phyloP scores from a whole-genome alignment of 2,329 filamentous ascomycete genomes.

The Diaporthe aspalathi region DNA sequence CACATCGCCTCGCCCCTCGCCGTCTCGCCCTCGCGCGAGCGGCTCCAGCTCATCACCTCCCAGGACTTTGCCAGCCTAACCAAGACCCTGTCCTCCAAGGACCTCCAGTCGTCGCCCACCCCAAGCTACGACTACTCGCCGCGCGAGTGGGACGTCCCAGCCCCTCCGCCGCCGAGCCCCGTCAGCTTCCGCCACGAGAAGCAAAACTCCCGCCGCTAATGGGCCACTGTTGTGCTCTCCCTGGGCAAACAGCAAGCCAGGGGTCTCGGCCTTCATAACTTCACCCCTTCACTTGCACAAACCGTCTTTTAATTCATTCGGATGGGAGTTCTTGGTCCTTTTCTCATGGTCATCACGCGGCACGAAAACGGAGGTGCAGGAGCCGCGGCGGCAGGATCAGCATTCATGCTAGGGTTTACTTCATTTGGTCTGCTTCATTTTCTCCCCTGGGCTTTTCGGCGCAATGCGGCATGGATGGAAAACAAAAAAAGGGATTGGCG shows the following conservation, averaged over 20 bases:
- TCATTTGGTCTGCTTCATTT: constrained; percentile 34
- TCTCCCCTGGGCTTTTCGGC: constrained; percentile 41
- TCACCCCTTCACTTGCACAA: not conserved
- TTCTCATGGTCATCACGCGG: constrained; percentile 21
- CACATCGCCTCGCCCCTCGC: constrained; percentile 58
- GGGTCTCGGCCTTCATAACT: not conserved
- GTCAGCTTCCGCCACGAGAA: constrained; percentile 64
- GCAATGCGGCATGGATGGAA: constrained; percentile 34
- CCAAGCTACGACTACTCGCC: constrained; percentile 65
- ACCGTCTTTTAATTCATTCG: constrained; percentile 18
- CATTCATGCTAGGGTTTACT: constrained; percentile 16
- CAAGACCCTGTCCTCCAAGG: constrained; percentile 60
- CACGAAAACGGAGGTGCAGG: constrained; percentile 1
- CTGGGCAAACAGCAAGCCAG: not conserved
- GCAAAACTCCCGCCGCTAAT: constrained; percentile 22
- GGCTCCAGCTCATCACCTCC: constrained; percentile 56
- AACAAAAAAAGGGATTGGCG: constrained; percentile 1
- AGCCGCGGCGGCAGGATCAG: not conserved
- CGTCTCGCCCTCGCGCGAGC: constrained; percentile 59
- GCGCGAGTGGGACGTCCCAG: constrained; percentile 72
- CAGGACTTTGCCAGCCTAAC: constrained; percentile 66
- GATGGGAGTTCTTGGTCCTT: constrained; percentile 23
- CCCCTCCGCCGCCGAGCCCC: constrained; percentile 72
- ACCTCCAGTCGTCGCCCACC: constrained; percentile 54
- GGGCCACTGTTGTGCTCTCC: not conserved